A percentile compares a stretch with the other conserved stretches of the same genome.
phyloP scores from a whole-genome alignment of 306 rosid species.

The Vigna hirtella region DNA sequence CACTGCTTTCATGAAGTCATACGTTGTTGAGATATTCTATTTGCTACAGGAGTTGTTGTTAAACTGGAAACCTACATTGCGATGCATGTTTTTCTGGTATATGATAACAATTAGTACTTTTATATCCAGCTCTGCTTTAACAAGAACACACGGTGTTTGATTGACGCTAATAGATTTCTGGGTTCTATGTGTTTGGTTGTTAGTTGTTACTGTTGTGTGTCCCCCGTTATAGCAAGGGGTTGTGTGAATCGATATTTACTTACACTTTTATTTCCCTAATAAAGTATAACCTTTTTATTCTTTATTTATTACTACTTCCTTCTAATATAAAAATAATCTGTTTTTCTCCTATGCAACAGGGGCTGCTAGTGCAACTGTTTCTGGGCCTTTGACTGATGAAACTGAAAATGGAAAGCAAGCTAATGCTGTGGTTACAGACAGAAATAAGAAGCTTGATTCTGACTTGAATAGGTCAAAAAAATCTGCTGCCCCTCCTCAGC shows the following conservation, averaged over 20 bases:
- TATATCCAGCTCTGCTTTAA: neutral
- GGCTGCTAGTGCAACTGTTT: conserved; percentile 50
- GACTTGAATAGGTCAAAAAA: conserved; percentile 37
- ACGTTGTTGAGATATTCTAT: conserved; percentile 7
- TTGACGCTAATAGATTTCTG: conserved; percentile 10
- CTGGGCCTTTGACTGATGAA: conserved; percentile 53
- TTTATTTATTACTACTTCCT: neutral
- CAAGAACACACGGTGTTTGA: conserved; percentile 1
- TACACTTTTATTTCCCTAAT: conserved; percentile 18
- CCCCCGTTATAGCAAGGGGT: neutral
- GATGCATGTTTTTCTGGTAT: conserved; percentile 5
- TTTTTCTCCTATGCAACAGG: conserved; percentile 44
- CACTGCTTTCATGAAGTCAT: neutral
- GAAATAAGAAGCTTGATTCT: conserved; percentile 46
- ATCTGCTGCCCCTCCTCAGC: conserved; percentile 53
- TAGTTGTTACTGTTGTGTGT: neutral
- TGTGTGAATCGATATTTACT: conserved; percentile 12
- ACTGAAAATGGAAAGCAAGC: conserved; percentile 51
- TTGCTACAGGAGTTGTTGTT: conserved; percentile 6
- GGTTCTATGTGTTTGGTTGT: neutral
- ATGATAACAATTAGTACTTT: neutral
- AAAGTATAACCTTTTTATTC: neutral
- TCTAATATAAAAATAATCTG: conserved; percentile 17
- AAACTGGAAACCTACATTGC: neutral
- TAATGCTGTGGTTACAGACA: conserved; percentile 51